Percentiles rank a stretch among this genome's conserved stretches.
These are phyloP conservation scores for Colletotrichum abscissum DNA, from an alignment of 2,329 filamentous ascomycete species.

Conservation along the genomic window DNA sequence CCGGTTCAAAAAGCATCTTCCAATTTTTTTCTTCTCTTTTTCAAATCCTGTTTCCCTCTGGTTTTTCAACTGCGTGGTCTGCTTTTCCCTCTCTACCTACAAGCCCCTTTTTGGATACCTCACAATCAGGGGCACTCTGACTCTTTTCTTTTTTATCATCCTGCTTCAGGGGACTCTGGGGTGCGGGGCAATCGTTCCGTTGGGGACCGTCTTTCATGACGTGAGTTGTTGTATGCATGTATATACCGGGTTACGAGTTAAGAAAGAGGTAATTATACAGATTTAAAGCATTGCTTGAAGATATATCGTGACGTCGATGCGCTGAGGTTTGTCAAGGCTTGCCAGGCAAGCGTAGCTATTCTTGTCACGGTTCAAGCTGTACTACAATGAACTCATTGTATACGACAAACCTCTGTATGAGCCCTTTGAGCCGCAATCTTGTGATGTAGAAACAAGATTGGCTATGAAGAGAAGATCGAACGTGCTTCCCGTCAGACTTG, in stretches of 20 bases:
- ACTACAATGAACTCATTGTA: no score
- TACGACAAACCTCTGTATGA: no score
- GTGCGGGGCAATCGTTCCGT: background rate
- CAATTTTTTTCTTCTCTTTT: background rate
- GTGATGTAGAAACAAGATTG: no score
- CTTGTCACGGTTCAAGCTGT: no score
- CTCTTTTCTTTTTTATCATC: background rate
- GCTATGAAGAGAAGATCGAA: no score
- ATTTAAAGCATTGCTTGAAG: slow-evolving; percentile 1
- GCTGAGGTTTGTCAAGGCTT: background rate
- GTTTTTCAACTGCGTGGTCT: background rate
- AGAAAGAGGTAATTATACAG: slow-evolving; percentile 28
- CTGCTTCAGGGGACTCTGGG: background rate
- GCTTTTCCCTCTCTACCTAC: background rate
- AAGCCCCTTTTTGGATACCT: background rate
- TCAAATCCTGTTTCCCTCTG: background rate
- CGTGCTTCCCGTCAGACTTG: no score
- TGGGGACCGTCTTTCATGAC: background rate
- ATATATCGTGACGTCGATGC: background rate
- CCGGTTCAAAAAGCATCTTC: slow-evolving; percentile 35
- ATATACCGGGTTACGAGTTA: slow-evolving; percentile 29
- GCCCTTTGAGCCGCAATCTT: no score
- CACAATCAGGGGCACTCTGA: background rate
- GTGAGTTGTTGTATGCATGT: slow-evolving; percentile 26
- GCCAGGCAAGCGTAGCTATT: no score